Evolutionary conservation across 176 grass and related monocot genomes (phyloP), one percentile per base, ranked within the genome.

Genomic region (Oryza rufipogon): DNA sequence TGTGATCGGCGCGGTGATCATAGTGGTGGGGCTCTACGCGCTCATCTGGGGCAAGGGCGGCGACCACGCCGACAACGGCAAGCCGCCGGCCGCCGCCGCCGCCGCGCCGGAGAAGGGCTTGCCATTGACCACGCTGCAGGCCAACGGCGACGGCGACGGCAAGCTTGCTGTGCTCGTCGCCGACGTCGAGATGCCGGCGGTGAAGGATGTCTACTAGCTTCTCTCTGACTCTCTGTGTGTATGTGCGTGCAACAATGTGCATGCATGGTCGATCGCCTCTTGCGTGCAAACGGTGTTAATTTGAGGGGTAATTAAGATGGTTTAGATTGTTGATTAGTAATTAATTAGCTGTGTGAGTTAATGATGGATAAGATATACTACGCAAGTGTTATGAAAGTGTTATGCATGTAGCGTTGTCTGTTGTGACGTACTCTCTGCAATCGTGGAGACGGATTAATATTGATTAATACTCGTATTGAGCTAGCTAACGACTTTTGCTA

Each of bases 1-100:
- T 77, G 78, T 96, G 69, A 76, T 96, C 82, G 96, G 96, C 84
- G 91, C 96, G 22, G 82, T 84, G 65, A 92, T 99, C 85, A 94
- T 99, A 71, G 96, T 99, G 15, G 33, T 91, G 48, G 96, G 96
- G 48, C 93, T 99, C n/a, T 99, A 99, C 83, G 68, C 81, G 19
- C 88, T 99, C 66, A 96, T 99, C 86, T 99, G 96, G 96, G 96
- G 96, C 80, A 99, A 94, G 84, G 86, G 86, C 91, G 91, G 88
- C 70, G 96, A 99, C 87, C 74, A 90, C 33, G 19, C 84, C 39
- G 81, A 71, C 58, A 84, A 93, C 33, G 83, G 71, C 49, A 86
- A 93, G 69, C 84, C 16, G 58, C 84, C 17, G 58, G 87, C 14
- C 39, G 64, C 38, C 47, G 23, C 28, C 28, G 28, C 41, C 5